A percentile compares a stretch with the other conserved stretches of the same genome.
phyloP scores from a whole-genome alignment of 176 grass and related monocot genomes.

The Oryza brachyantha region DNA sequence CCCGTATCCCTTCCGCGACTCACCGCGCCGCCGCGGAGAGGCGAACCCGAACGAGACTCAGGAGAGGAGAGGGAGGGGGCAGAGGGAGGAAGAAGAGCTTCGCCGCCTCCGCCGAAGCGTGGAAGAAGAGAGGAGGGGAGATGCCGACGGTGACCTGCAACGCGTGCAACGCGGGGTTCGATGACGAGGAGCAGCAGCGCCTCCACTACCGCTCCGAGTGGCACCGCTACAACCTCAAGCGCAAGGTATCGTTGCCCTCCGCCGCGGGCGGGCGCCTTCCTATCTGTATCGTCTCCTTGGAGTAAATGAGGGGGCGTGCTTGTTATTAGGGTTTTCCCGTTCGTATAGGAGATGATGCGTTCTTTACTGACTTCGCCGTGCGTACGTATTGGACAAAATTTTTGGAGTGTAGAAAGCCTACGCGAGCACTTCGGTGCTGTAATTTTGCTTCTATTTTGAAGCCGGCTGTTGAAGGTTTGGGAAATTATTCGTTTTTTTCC shows the following conservation, averaged over 20 bases:
- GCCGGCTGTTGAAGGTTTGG: neutral
- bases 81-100: neutral
- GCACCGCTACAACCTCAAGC: conserved; percentile 99
- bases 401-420: too few relatives aligned
- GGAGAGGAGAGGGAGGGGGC: neutral
- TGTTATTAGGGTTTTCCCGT: conserved; percentile 24
- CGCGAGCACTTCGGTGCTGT: neutral
- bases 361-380: neutral
- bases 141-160: conserved; percentile 84
- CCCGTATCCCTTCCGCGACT: neutral
- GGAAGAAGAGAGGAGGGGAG: neutral
- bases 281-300: neutral
- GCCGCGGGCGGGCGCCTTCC: neutral
- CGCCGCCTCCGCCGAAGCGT: neutral
- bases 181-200: conserved; percentile 68
- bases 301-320: neutral
- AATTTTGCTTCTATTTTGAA: neutral
- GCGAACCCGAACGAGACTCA: neutral
- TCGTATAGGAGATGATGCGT: neutral
- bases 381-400: neutral
- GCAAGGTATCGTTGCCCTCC: conserved; percentile 54
- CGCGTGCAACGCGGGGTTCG: conserved; percentile 87
- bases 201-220: conserved; percentile 93
- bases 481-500: neutral
- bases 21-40: neutral